These are phyloP conservation scores for Hsuehochloa calcarea DNA, from an alignment of 176 grass and related monocot genomes.

Conservation along the genomic window DNA sequence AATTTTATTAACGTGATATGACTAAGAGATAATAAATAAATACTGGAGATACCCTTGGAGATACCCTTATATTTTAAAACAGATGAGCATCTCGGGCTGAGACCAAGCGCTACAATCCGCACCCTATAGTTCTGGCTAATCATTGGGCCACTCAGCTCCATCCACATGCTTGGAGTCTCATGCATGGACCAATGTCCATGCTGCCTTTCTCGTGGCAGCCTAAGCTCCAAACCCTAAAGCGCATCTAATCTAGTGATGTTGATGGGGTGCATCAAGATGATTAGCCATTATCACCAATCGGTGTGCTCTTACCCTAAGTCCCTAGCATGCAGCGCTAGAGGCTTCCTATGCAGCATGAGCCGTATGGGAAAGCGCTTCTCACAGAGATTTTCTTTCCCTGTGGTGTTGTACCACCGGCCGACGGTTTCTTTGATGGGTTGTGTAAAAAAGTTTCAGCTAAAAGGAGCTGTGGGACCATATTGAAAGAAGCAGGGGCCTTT, in stretches of 20 bases:
- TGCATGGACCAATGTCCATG: conserved; percentile 26
- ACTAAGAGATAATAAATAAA: too few relatives aligned
- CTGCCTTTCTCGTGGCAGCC: conserved; percentile 27
- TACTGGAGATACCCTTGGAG: too few relatives aligned
- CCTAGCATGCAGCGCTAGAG: neutral
- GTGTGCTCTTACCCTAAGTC: conserved; percentile 26
- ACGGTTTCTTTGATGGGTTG: neutral
- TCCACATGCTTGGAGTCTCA: conserved; percentile 12
- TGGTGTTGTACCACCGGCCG: neutral
- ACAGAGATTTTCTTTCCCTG: neutral
- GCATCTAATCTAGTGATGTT: conserved; percentile 29
- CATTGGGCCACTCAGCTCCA: conserved; percentile 23
- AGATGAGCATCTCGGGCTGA: too few relatives aligned
- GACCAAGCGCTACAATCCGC: too few relatives aligned
- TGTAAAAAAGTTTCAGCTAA: neutral
- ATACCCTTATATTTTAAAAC: too few relatives aligned
- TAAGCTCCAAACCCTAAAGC: conserved; percentile 30
- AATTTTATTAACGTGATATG: too few relatives aligned
- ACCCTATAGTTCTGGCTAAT: neutral
- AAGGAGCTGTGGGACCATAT: neutral
- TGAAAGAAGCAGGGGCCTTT: neutral
- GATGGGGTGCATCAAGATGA: conserved; percentile 21
- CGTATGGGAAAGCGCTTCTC: conserved; percentile 17
- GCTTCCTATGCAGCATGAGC: neutral
- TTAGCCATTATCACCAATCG: conserved; percentile 13